Evolutionary conservation across 352 stramenopile species (phyloP).

Genomic region (Thalassiosira livingstoniorum): DNA sequence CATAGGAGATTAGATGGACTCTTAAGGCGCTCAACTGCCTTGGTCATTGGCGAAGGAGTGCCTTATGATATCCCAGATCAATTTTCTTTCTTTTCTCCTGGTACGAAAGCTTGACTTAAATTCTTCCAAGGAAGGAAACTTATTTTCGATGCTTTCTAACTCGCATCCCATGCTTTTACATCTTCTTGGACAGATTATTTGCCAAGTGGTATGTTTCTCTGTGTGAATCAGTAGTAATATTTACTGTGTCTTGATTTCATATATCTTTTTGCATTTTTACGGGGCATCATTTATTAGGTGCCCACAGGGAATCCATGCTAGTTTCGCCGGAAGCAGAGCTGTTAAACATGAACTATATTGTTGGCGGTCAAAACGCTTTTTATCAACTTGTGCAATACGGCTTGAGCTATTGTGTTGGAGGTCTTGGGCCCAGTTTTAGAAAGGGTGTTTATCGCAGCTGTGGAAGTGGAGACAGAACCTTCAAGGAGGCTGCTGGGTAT

Average conservation of each 20-base stretch:
- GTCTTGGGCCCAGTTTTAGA: conserved; percentile 6
- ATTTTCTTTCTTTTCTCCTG: conserved; percentile 59
- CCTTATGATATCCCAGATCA: conserved; percentile 59
- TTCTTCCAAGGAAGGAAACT: no score
- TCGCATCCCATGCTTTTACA: no score
- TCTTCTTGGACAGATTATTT: no score
- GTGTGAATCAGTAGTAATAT: no score
- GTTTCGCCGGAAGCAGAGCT: conserved; percentile 40
- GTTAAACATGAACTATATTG: conserved; percentile 37
- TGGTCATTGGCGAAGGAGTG: not conserved
- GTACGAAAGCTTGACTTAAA: no score
- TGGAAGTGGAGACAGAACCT: not conserved
- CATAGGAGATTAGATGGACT: conserved; percentile 39
- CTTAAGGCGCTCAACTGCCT: not conserved
- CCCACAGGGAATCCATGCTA: conserved; percentile 10
- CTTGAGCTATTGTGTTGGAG: conserved; percentile 34
- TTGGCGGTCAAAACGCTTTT: conserved; percentile 46
- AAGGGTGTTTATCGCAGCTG: conserved; percentile 4
- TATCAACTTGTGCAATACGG: conserved; percentile 36
- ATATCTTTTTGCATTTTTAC: no score
- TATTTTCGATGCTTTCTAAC: no score
- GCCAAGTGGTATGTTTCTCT: no score
- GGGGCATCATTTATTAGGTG: no score
- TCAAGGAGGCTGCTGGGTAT: conserved; percentile 9
- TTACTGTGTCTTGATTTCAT: no score